Conservation (phyloP, 106 monocot species). For the Acorus calamus region DNA sequence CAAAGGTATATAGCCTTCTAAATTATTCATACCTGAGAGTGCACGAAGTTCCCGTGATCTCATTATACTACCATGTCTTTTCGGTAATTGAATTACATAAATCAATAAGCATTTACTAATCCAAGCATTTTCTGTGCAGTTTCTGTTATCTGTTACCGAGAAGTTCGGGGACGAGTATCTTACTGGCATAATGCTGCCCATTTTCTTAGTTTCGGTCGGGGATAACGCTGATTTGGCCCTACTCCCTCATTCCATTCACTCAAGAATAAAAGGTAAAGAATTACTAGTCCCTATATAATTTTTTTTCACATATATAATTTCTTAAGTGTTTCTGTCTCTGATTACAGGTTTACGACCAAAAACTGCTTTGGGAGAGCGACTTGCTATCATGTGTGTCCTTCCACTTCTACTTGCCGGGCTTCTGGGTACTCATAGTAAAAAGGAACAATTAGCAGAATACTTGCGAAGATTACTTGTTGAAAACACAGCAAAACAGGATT, state of each 20-base stretch:
- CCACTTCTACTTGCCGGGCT: slow-evolving; percentile 81
- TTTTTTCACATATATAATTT: background rate
- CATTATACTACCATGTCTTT: no score
- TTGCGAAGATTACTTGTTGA: slow-evolving; percentile 74
- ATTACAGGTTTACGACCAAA: slow-evolving; percentile 78
- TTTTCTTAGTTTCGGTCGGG: slow-evolving; percentile 82
- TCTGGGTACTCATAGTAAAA: slow-evolving; percentile 48
- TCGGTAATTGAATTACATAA: background rate
- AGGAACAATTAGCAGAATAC: slow-evolving; percentile 55
- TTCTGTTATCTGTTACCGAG: slow-evolving; percentile 47
- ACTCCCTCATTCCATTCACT: slow-evolving; percentile 50
- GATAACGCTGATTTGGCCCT: slow-evolving; percentile 81
- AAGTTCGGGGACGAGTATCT: slow-evolving; percentile 74
- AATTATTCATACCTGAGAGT: background rate
- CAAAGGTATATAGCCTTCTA: slow-evolving; percentile 39
- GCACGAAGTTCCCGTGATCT: no score
- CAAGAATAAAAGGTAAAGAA: slow-evolving; percentile 59
- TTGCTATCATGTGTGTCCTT: slow-evolving; percentile 79
- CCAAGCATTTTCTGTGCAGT: slow-evolving; percentile 37
- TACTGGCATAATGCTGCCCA: slow-evolving; percentile 69
- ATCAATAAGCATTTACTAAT: slow-evolving; percentile 1
- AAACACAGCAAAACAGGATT: slow-evolving; percentile 37
- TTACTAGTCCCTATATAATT: slow-evolving; percentile 1
- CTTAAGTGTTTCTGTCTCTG: background rate
- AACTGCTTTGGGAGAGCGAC: slow-evolving; percentile 56